phyloP scores from a whole-genome alignment of 2,329 filamentous ascomycete species.

The Fusarium sp. region DNA sequence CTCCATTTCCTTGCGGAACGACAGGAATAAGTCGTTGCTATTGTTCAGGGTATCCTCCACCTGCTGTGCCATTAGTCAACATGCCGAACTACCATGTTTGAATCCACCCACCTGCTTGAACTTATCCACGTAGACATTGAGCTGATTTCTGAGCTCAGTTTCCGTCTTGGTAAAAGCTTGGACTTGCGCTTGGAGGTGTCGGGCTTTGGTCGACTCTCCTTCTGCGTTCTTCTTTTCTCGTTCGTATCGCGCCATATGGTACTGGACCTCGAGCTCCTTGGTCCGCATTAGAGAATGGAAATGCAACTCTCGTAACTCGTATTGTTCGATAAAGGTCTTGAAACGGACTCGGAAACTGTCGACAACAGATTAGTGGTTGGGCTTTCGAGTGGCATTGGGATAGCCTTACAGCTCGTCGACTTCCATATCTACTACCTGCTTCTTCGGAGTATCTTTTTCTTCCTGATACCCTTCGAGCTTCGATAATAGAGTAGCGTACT shows the following conservation, averaged over 20 bases:
- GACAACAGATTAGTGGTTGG: constrained; percentile 15
- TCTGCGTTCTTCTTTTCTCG: constrained; percentile 91
- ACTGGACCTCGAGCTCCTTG: constrained; percentile 96
- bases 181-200: constrained; percentile 90
- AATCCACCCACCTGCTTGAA: constrained; percentile 89
- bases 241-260: constrained; percentile 88
- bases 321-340: constrained; percentile 96
- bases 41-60: constrained; percentile 99
- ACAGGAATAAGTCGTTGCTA: constrained; percentile 96
- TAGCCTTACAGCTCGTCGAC: constrained; percentile 84
- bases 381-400: neutral
- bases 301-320: constrained; percentile 93
- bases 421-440: constrained; percentile 85
- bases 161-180: constrained; percentile 97
- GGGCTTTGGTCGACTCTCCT: constrained; percentile 80
- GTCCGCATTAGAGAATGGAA: constrained; percentile 92
- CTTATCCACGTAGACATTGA: constrained; percentile 99
- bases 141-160: constrained; percentile 90
- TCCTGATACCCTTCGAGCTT: constrained; percentile 91
- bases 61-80: constrained; percentile 63
- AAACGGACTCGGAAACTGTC: constrained; percentile 84
- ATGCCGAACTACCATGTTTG: constrained; percentile 26
- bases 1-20: constrained; percentile 99
- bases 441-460: constrained; percentile 85
- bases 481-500: constrained; percentile 82